Evolutionary conservation across 179 eudicot species (phyloP).

Genomic region (Amaranthus tricolor): DNA sequence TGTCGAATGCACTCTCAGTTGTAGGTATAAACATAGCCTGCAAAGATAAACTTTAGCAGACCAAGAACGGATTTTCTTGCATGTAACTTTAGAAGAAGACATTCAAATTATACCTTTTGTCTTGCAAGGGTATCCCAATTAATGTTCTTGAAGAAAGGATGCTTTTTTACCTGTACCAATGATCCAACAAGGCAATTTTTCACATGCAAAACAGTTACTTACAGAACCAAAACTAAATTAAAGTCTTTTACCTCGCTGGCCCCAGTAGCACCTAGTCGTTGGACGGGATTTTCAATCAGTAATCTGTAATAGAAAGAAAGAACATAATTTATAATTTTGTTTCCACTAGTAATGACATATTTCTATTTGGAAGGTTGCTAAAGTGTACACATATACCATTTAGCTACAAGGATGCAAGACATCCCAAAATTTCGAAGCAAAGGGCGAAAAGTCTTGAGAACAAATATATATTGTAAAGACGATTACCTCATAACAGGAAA

Average conservation of each 20-base stretch:
- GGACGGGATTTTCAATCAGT: conserved; percentile 87
- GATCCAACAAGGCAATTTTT: conserved; percentile 5
- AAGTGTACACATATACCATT: not conserved
- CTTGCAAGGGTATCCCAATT: conserved; percentile 93
- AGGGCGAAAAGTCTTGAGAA: not conserved
- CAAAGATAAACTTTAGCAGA: conserved; percentile 9
- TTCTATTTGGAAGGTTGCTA: not conserved
- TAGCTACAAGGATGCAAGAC: not conserved
- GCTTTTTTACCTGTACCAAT: conserved; percentile 66
- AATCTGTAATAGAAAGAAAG: conserved; percentile 46
- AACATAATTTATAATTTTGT: conserved; percentile 1
- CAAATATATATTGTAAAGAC: not conserved
- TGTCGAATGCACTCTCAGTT: conserved; percentile 72
- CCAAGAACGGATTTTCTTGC: conserved; percentile 2
- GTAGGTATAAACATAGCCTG: conserved; percentile 96
- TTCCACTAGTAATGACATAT: not conserved
- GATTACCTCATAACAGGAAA: not conserved
- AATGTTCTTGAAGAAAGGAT: conserved; percentile 74
- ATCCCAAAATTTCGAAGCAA: not conserved
- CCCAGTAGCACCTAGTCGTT: conserved; percentile 91
- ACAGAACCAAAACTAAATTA: conserved; percentile 1
- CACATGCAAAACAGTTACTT: not conserved
- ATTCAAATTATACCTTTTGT: conserved; percentile 65
- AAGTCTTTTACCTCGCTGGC: conserved; percentile 60
- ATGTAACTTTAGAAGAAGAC: not conserved